Conservation (phyloP, 352 stramenopile genomes). For the Aphanomyces euteiches region DNA sequence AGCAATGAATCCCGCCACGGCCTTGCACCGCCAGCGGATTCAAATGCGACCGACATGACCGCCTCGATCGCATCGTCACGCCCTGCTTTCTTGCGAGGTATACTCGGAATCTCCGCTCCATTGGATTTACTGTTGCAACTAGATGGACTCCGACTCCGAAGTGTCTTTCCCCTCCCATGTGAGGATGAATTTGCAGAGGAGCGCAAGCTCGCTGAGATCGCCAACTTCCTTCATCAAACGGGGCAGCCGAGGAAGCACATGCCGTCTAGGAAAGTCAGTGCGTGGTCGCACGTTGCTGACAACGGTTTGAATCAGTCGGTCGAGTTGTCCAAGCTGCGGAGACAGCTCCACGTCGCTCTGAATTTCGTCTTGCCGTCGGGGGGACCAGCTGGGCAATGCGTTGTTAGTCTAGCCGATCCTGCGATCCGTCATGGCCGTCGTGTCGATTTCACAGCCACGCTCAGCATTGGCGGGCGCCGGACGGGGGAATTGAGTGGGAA, state of each 20-base stretch:
- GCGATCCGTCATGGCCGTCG: neutral
- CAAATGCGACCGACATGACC: too few species aligned
- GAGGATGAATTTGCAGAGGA: slow-evolving; percentile 76
- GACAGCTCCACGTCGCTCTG: slow-evolving; percentile 20
- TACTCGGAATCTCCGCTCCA: too few species aligned
- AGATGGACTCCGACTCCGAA: slow-evolving; percentile 29
- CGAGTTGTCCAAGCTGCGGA: neutral
- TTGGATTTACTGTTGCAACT: neutral
- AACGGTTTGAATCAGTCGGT: slow-evolving; percentile 26
- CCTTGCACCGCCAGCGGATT: too few species aligned
- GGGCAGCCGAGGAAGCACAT: neutral
- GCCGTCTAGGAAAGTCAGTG: neutral
- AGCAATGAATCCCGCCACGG: neutral
- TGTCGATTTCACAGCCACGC: slow-evolving; percentile 11
- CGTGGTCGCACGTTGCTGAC: neutral
- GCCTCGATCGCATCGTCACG: too few species aligned
- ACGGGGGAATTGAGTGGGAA: slow-evolving; percentile 16
- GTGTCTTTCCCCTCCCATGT: slow-evolving; percentile 72
- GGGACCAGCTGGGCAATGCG: slow-evolving; percentile 9
- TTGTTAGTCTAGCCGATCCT: slow-evolving; percentile 16
- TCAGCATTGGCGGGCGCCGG: slow-evolving; percentile 15
- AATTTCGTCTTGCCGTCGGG: slow-evolving; percentile 17
- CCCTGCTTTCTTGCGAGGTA: too few species aligned
- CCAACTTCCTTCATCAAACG: slow-evolving; percentile 43
- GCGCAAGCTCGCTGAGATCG: slow-evolving; percentile 75